Evolutionary conservation across 2,329 filamentous ascomycete genomes (phyloP), one percentile per base, ranked within the genome.

Genomic region (Fusarium drepaniforme): DNA sequence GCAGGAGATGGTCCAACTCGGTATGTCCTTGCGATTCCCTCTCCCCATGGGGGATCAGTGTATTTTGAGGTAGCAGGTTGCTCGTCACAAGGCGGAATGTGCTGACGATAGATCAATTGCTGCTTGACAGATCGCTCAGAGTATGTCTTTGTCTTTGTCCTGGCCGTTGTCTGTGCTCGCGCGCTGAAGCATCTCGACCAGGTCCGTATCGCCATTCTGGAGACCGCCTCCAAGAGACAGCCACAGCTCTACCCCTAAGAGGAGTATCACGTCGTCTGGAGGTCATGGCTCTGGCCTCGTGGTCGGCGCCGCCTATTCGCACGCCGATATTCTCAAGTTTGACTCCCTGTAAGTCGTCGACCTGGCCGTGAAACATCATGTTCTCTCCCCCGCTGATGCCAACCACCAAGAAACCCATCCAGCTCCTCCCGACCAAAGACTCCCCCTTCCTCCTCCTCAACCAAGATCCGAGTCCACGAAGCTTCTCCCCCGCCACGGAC

Each of bases 1-100:
- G 82, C 88, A 98, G 95, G 97, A 99, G 90, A 99, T 99, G 97
- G 94, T 98, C 79, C 96, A 99, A 93, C 96, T 99, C 88, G 96
- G 97, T 98, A 93, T 81, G 89, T 88, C 66, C 66, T 64, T 61
- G 37, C 40, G 58, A 63, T 77, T 60, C 49, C 63, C 58, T 33
- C 59, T 51, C 46, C 5, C 25, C 46, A 28, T 16, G 46, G 67
- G 46, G 67, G 46, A 13, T 46, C 59, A 42, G 61, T 51, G 53
- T 42, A 49, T 56, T 70, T 42, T 64, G 67, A 65, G 30, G 66
- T 42, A 38, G 40, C 42, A 66, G 46, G 58, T 67, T 58, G 70
- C 68, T 76, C 67, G 68, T 70, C 46, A 63, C 28, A 57, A 74
- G 66, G 28, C 30, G 13, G 57, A 57, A 35, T 64, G 25, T 74